Percentiles rank a stretch among this genome's conserved stretches.
Evolutionary conservation across 306 rosid genomes (phyloP).

Genomic region (Ochetophila trinervis): DNA sequence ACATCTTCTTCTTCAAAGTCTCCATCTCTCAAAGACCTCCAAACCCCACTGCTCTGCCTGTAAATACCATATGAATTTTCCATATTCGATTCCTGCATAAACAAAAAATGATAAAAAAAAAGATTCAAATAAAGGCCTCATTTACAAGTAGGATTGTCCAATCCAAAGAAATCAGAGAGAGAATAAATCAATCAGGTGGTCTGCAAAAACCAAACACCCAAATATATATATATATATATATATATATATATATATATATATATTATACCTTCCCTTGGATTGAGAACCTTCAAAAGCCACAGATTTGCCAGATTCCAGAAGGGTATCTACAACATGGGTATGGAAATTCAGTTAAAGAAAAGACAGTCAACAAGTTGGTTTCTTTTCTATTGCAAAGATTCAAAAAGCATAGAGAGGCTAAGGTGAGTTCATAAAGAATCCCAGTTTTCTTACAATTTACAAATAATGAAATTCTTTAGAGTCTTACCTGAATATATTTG

Average conservation of each 20-base stretch:
- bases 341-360: conserved; percentile 20
- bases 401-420: too few relatives aligned
- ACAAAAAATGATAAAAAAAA: conserved; percentile 1
- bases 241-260: conserved; percentile 13
- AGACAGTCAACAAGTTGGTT: conserved; percentile 1
- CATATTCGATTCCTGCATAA: conserved; percentile 48
- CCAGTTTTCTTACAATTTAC: conserved; percentile 1
- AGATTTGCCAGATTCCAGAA: conserved; percentile 36
- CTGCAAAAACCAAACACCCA: conserved; percentile 2
- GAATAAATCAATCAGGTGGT: neutral
- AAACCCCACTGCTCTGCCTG: conserved; percentile 59
- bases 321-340: conserved; percentile 32
- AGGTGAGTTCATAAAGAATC: conserved; percentile 9
- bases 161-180: conserved; percentile 8
- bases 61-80: conserved; percentile 41
- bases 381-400: neutral
- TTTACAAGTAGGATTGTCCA: neutral
- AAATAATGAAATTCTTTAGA: neutral
- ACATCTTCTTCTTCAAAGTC: conserved; percentile 85
- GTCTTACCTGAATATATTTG: conserved; percentile 33
- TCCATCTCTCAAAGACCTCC: conserved; percentile 83
- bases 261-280: conserved; percentile 40
- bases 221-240: conserved; percentile 13
- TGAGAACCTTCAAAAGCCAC: conserved; percentile 32
- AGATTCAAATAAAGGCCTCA: conserved; percentile 7